Evolutionary conservation across 805 yeast species (phyloP), one percentile per base, ranked within the genome.

Genomic region (Cyberlindnera mississippiensis): DNA sequence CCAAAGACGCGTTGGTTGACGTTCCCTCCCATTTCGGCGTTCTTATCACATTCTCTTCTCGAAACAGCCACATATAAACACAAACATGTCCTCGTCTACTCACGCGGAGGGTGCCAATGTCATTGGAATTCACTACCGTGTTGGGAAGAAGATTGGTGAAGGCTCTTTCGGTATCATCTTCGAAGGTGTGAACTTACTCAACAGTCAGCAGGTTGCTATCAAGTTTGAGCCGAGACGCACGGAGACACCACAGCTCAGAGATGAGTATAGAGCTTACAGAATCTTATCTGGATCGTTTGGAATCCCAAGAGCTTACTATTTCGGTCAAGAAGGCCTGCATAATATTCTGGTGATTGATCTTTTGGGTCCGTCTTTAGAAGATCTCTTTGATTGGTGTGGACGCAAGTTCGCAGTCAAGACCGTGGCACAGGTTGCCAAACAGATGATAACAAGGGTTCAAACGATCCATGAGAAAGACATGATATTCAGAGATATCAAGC

Each of bases 161-260:
- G 99, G 99, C 33, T 91, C 98, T 4, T 93, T 93, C 64, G 99
- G 99, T 42, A 96, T 93, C 40, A 84, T 93, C 45, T 93, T 93
- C 62, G 98, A 93, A 68, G 99, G 99, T 49, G 78, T 87, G 33
- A 91, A 93, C 62, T 74, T 93, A 60, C 79, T 93, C 55, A 91
- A 89, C 68, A 90, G 90, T 51, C 83, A 82, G 48, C 95, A 86
- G 38, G 98, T 93, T 35, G 99, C 98, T 31, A 91, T 93, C 63
- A 93, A 93, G 66, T 93, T 93, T 56, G 96, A 93, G 67, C 98
- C 97, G 16, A 75, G 98, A 56, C 93, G 90, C 62, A 82, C 95
- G 29, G 99, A 93, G 57, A 96, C 98, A 8, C 99, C 99, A 7
- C 99, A 93, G 64, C 73, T 93, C 44, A 78, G 96, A 56, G 99